A percentile compares a stretch with the other conserved stretches of the same genome.
These are phyloP conservation scores for Talaromyces sp. DNA, from an alignment of 2,329 filamentous ascomycete genomes.

Conservation along the genomic window DNA sequence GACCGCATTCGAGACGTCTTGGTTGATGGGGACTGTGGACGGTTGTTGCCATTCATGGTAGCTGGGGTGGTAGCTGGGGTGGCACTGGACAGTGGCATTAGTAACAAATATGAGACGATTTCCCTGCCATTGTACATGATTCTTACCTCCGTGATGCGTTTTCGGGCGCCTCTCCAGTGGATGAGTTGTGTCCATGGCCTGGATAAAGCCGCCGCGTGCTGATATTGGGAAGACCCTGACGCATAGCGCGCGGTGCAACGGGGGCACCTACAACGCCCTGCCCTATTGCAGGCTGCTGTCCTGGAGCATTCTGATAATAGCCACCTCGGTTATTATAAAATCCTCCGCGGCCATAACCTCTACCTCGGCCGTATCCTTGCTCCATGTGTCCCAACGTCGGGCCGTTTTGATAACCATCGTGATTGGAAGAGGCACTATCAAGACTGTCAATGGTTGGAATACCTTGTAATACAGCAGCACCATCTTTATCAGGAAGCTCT, in stretches of 20 bases:
- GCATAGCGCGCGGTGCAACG: slow-evolving; percentile 90
- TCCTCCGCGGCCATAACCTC: slow-evolving; percentile 43
- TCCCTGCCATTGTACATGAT: slow-evolving; percentile 6
- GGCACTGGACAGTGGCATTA: slow-evolving; percentile 5
- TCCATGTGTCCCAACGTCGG: slow-evolving; percentile 19
- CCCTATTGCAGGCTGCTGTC: slow-evolving; percentile 24
- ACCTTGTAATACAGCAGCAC: slow-evolving; percentile 14
- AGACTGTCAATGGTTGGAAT: slow-evolving; percentile 29
- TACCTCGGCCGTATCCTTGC: slow-evolving; percentile 36
- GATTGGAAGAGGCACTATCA: slow-evolving; percentile 20
- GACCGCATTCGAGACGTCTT: slow-evolving; percentile 24
- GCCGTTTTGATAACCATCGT: slow-evolving; percentile 25
- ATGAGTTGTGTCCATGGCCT: slow-evolving; percentile 26
- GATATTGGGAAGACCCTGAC: slow-evolving; percentile 79
- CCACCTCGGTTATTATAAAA: slow-evolving; percentile 39
- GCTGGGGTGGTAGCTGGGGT: slow-evolving; percentile 6
- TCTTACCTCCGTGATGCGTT: slow-evolving; percentile 29
- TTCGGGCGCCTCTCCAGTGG: slow-evolving; percentile 16
- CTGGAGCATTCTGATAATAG: slow-evolving; percentile 25
- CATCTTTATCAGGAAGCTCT: background rate
- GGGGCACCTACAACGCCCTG: slow-evolving; percentile 69
- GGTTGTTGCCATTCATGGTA: slow-evolving; percentile 25
- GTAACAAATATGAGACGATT: background rate
- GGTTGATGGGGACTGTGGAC: slow-evolving; percentile 24
- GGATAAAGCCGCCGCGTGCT: slow-evolving; percentile 60